Base-by-base conservation (phyloP, 345 rosid genomes). In the Salix arbutifolia region DNA sequence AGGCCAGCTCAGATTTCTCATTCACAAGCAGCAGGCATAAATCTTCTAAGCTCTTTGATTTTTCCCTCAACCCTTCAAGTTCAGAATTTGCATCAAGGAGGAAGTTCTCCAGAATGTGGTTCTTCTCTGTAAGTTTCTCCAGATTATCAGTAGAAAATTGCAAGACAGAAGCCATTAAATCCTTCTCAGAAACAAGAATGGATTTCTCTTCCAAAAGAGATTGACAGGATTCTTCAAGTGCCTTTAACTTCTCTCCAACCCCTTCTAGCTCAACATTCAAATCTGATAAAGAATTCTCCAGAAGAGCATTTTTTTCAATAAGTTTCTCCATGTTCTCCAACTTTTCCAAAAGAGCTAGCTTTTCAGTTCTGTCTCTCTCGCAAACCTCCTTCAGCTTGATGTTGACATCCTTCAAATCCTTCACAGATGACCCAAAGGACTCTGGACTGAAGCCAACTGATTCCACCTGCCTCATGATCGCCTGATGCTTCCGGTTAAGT, bases 251-350 rank as follows among this genome's bases (percentile, higher is more conserved):
- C 76, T 81, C 89, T 77, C 94, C 85, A 74, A 87, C 86, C 72
- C 88, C 89, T 82, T 90, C 92, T 70, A 96, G 84, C 87, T 96
- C 98, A 23, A 85, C 89, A 77, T 89, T 94, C 90, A 96, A 80
- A 85, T 91, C 97, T 62, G 97, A 87, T 70, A 96, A 87, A 69
- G 97, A 96, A 72, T 92, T 94, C 90, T 93, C 99, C 67, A 94
- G 81, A 77, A 92, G 80, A 78, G 84, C 77, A 79, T 92, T 93
- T 82, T 93, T 91, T 88, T 91, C 89, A 69, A 86, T 75, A 77
- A 96, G 96, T 58, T 86, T 87, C 85, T 96, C 89, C 99, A 91
- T 91, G 77, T 86, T 78, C 67, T 76, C 88, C 85, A 93, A 80
- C 86, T 96, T 96, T 84, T 83, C 92, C 78, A 84, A 73, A 75